A percentile compares a stretch with the other conserved stretches of the same genome.
These are phyloP conservation scores for Lentinus tigrinus DNA, from an alignment of 768 basidiomycete genomes.

Conservation along the genomic window DNA sequence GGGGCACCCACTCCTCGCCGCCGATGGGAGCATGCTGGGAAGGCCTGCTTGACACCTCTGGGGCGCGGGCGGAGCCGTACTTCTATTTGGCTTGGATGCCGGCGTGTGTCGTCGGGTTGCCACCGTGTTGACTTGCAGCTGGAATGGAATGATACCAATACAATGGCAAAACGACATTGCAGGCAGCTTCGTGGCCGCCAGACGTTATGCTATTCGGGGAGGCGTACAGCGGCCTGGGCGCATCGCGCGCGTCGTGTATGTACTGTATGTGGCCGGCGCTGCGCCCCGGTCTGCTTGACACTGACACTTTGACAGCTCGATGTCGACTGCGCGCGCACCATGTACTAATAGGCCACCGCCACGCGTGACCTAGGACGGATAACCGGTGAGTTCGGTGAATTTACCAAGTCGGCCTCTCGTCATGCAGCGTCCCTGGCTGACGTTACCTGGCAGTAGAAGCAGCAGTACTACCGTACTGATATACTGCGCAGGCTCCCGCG, in stretches of 20 bases:
- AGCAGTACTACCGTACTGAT: neutral
- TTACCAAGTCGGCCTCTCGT: neutral
- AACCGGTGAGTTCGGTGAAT: constrained; percentile 4
- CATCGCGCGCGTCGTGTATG: too few species aligned
- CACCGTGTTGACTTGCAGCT: neutral
- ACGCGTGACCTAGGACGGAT: neutral
- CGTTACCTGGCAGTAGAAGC: too few species aligned
- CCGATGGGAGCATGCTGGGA: neutral
- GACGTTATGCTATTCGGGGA: neutral
- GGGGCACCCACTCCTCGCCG: neutral
- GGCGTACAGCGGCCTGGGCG: too few species aligned
- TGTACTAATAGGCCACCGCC: neutral
- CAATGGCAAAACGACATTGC: neutral
- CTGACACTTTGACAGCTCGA: too few species aligned
- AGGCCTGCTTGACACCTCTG: neutral
- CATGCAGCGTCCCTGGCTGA: neutral
- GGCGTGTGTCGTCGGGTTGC: neutral
- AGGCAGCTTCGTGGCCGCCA: neutral
- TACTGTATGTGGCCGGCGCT: too few species aligned
- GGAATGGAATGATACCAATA: neutral
- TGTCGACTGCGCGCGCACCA: too few species aligned
- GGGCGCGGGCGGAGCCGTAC: neutral
- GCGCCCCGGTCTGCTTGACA: too few species aligned
- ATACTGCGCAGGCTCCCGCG: neutral
- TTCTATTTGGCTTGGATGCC: neutral